Conservation (phyloP, 2,329 filamentous ascomycete genomes). For the Talaromyces pinophilus region DNA sequence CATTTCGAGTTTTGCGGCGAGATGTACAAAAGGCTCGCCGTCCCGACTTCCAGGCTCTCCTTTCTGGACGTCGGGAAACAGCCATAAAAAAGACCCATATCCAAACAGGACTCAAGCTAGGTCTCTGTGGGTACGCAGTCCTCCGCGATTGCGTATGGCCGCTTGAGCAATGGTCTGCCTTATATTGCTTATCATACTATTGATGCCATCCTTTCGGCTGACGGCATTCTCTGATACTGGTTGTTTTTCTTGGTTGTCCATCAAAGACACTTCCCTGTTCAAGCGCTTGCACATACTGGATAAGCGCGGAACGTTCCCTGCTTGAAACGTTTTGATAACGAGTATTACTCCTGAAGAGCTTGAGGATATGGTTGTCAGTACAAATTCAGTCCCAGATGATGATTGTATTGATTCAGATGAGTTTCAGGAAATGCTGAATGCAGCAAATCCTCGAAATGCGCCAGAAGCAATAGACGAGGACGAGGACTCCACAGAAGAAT, state of each 20-base stretch:
- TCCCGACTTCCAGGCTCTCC: background rate
- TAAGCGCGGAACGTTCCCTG: background rate
- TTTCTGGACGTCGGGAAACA: too few relatives aligned
- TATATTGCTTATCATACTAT: slow-evolving; percentile 13
- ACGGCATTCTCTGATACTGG: background rate
- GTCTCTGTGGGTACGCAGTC: too few relatives aligned
- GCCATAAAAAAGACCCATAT: too few relatives aligned
- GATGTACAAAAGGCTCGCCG: background rate
- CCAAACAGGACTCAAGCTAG: too few relatives aligned
- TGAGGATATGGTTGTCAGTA: too few relatives aligned
- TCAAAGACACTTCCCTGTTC: background rate
- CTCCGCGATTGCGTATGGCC: slow-evolving; percentile 10
- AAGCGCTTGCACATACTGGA: background rate
- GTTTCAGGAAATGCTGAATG: too few relatives aligned
- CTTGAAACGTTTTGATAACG: slow-evolving; percentile 3
- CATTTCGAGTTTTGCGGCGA: background rate
- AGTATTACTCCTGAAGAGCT: slow-evolving; percentile 7
- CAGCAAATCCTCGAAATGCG: too few relatives aligned
- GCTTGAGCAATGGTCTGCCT: slow-evolving; percentile 10
- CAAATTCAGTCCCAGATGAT: too few relatives aligned
- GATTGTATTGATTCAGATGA: too few relatives aligned
- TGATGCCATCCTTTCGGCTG: slow-evolving; percentile 5
- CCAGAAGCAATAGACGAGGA: too few relatives aligned
- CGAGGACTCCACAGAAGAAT: too few relatives aligned
- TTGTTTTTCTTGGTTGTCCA: too few relatives aligned